These are phyloP conservation scores for Barbatosphaeria neglecta DNA, from an alignment of 495 filamentous ascomycete species.

Conservation along the genomic window DNA sequence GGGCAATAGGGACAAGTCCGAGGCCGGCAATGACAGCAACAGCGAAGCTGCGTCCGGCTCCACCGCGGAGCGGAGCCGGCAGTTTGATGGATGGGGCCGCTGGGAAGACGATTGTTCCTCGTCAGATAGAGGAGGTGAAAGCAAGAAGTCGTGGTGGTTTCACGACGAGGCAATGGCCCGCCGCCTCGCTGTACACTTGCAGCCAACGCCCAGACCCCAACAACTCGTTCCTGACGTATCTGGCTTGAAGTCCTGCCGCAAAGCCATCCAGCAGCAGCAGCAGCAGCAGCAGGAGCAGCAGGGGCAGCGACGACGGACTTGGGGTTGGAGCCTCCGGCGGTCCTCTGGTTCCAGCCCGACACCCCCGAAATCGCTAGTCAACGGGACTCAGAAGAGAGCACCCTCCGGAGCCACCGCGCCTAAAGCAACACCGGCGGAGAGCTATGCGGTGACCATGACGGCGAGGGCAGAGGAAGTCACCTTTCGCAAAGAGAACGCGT, in stretches of 20 bases:
- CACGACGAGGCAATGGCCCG: slow-evolving; percentile 34
- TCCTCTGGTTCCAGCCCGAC: too few species aligned
- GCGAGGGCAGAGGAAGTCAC: slow-evolving; percentile 39
- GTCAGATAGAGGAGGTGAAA: background rate
- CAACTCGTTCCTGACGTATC: too few species aligned
- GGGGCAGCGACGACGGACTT: background rate
- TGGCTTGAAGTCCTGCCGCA: too few species aligned
- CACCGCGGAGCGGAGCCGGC: slow-evolving; percentile 5
- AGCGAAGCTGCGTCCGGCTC: background rate
- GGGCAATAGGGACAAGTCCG: slow-evolving; percentile 11
- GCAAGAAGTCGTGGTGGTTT: slow-evolving; percentile 24
- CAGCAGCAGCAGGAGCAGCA: slow-evolving; percentile 17
- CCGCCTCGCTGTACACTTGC: slow-evolving; percentile 30
- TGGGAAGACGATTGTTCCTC: slow-evolving; percentile 13
- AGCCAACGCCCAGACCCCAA: slow-evolving; percentile 18
- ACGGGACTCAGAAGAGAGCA: too few species aligned
- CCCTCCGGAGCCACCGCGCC: background rate
- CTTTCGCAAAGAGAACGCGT: slow-evolving; percentile 39
- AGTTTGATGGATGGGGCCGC: slow-evolving; percentile 30
- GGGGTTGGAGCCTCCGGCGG: background rate
- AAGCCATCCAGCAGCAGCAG: slow-evolving; percentile 15
- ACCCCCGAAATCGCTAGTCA: too few species aligned
- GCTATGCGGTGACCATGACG: slow-evolving; percentile 20
- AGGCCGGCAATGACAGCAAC: slow-evolving; percentile 2
- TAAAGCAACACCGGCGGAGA: background rate